Percentiles rank a stretch among this genome's conserved stretches.
These are phyloP conservation scores for Arabidopsis arenosa DNA, from an alignment of 345 rosid species.

Conservation along the genomic window DNA sequence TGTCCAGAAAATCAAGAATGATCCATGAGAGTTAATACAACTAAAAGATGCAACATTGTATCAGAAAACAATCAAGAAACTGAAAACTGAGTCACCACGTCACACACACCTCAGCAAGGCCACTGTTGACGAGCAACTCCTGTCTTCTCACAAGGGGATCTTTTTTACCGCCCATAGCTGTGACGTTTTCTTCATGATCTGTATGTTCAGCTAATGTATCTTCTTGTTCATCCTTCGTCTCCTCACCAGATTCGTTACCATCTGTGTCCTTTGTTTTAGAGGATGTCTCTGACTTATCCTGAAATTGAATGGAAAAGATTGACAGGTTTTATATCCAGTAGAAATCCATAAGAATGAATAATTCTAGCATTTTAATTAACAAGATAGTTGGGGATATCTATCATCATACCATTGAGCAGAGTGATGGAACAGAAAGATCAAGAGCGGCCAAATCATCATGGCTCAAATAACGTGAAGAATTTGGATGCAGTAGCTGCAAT, in stretches of 20 bases:
- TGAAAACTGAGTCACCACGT: conserved; percentile 1
- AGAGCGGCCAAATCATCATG: conserved; percentile 78
- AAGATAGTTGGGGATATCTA: conserved; percentile 20
- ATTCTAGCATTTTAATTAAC: conserved; percentile 3
- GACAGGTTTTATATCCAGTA: conserved; percentile 16
- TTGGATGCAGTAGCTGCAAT: conserved; percentile 84
- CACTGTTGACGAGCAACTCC: conserved; percentile 76
- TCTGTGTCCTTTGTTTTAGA: conserved; percentile 47
- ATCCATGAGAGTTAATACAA: conserved; percentile 13
- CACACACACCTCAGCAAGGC: conserved; percentile 88
- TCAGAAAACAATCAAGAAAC: conserved; percentile 24
- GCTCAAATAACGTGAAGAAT: conserved; percentile 73
- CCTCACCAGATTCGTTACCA: conserved; percentile 47
- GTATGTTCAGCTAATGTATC: conserved; percentile 30
- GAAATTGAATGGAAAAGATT: conserved; percentile 22
- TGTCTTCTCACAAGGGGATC: conserved; percentile 77
- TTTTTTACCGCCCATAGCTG: conserved; percentile 67
- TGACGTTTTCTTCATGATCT: conserved; percentile 45
- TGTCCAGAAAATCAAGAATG: conserved; percentile 54
- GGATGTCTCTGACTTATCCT: conserved; percentile 58
- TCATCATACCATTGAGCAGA: conserved; percentile 64
- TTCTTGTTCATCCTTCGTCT: conserved; percentile 43
- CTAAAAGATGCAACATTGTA: conserved; percentile 9
- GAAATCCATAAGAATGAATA: conserved; percentile 4
- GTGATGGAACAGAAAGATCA: conserved; percentile 65